Evolutionary conservation across 2,329 filamentous ascomycete species (phyloP).

Genomic region (Colletotrichum godetiae): DNA sequence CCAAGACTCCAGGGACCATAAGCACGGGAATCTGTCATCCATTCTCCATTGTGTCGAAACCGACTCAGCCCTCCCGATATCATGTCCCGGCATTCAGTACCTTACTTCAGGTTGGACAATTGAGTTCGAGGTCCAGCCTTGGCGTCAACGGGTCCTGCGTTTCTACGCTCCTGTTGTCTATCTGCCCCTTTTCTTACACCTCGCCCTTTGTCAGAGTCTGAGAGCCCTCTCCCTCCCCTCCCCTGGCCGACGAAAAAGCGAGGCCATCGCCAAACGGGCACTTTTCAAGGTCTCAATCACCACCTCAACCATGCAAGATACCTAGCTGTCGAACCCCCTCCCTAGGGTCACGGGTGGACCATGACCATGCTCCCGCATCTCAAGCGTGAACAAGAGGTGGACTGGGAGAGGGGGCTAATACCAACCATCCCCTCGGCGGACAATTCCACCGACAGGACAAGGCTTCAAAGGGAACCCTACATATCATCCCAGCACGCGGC

Average conservation of each 20-base stretch:
- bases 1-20: background rate
- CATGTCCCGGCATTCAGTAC: background rate
- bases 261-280: slow-evolving; percentile 25
- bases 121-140: slow-evolving; percentile 18
- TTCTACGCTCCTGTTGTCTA: background rate
- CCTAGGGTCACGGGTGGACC: background rate
- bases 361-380: background rate
- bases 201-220: background rate
- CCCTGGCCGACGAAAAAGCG: slow-evolving; percentile 18
- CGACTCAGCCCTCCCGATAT: slow-evolving; percentile 20
- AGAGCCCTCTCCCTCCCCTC: slow-evolving; percentile 1
- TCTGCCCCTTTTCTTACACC: background rate
- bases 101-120: slow-evolving; percentile 13
- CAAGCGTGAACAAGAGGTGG: background rate
- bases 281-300: background rate
- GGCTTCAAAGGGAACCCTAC: background rate
- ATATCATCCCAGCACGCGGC: background rate
- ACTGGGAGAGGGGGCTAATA: background rate
- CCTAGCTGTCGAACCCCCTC: background rate
- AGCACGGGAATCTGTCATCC: slow-evolving; percentile 20
- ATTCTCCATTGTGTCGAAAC: slow-evolving; percentile 26
- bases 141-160: slow-evolving; percentile 7
- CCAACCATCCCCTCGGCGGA: background rate
- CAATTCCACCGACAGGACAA: background rate
- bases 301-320: background rate